These are phyloP conservation scores for Leptographium lundbergii DNA, from an alignment of 2,329 filamentous ascomycete genomes.

Conservation along the genomic window DNA sequence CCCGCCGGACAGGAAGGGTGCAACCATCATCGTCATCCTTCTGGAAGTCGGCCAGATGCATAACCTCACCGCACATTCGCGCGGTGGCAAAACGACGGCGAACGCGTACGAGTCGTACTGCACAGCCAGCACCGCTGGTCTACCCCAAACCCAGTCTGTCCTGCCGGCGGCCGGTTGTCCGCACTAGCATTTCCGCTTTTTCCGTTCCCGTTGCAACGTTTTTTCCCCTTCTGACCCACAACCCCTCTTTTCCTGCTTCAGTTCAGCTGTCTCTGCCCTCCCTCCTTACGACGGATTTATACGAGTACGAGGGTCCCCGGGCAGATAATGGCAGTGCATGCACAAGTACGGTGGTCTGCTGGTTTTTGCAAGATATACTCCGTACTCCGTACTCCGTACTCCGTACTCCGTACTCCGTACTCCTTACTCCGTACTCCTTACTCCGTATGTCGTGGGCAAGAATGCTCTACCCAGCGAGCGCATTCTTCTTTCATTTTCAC, in stretches of 20 bases:
- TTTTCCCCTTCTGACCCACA: neutral
- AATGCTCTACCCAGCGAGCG: too few relatives aligned
- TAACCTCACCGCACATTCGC: neutral
- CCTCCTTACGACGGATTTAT: neutral
- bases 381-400: too few relatives aligned
- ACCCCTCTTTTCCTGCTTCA: constrained; percentile 1
- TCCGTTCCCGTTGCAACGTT: constrained; percentile 2
- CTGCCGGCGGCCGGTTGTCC: neutral
- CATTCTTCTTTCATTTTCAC: too few relatives aligned
- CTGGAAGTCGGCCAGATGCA: neutral
- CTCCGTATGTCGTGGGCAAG: too few relatives aligned
- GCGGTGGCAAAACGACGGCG: neutral
- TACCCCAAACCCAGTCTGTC: neutral
- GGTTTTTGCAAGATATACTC: too few relatives aligned
- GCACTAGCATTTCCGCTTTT: neutral
- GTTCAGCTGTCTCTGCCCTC: constrained; percentile 4
- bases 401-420: too few relatives aligned
- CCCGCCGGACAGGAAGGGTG: neutral
- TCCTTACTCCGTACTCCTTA: too few relatives aligned
- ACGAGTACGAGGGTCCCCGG: neutral
- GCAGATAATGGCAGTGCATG: neutral
- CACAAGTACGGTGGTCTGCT: too few relatives aligned
- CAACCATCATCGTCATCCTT: neutral
- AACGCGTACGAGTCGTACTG: neutral
- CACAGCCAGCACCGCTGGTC: neutral